phyloP scores from a whole-genome alignment of 169 alveolate genomes.

The Plasmodium berghei region DNA sequence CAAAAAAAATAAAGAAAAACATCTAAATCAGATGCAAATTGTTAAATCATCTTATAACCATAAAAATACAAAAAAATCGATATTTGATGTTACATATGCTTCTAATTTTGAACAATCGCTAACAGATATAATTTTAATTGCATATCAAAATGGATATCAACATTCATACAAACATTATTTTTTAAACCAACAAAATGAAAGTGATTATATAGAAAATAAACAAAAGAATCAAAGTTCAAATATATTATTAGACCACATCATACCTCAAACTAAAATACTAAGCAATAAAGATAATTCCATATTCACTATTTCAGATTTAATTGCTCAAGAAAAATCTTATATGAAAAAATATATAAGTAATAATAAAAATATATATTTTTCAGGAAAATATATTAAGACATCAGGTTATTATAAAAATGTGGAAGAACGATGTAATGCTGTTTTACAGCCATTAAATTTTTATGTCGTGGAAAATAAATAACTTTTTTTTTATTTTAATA shows the following conservation, averaged over 20 bases:
- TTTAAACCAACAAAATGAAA: constrained; percentile 1
- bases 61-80: constrained; percentile 1
- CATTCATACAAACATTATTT: constrained; percentile 18
- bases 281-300: neutral
- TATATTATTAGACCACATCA: constrained; percentile 1
- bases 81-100: constrained; percentile 16
- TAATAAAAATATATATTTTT: constrained; percentile 14
- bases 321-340: constrained; percentile 15
- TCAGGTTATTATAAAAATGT: constrained; percentile 39
- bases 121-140: constrained; percentile 40
- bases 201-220: neutral
- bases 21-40: neutral
- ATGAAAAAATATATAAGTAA: constrained; percentile 25
- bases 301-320: constrained; percentile 21
- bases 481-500: neutral
- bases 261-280: constrained; percentile 27
- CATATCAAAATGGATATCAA: constrained; percentile 22
- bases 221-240: neutral
- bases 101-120: constrained; percentile 31
- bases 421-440: constrained; percentile 69
- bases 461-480: neutral
- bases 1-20: constrained; percentile 7
- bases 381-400: constrained; percentile 57
- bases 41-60: neutral
- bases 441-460: constrained; percentile 48